These are phyloP conservation scores for Cicer yamashitae DNA, from an alignment of 306 rosid species.

Conservation along the genomic window DNA sequence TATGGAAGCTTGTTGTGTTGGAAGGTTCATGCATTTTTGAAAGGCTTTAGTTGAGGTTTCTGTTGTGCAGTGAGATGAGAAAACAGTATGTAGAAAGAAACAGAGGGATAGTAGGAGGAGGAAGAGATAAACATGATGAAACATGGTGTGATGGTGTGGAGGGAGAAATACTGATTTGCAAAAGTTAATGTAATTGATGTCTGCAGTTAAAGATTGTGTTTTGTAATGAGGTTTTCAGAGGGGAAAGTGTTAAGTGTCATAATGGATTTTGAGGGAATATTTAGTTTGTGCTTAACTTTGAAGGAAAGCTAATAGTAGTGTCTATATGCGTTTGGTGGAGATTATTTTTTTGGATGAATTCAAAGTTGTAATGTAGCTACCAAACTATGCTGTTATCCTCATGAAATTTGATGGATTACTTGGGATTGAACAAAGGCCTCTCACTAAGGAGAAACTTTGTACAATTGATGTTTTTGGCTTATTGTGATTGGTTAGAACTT, in stretches of 20 bases:
- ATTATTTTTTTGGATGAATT: background rate
- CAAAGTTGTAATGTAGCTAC: too few species aligned
- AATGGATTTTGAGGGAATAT: constrained; percentile 42
- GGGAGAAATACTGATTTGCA: background rate
- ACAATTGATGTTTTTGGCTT: background rate
- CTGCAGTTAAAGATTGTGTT: constrained; percentile 29
- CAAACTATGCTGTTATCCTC: too few species aligned
- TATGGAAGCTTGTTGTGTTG: constrained; percentile 90
- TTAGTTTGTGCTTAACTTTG: constrained; percentile 68
- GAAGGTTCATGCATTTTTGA: constrained; percentile 80
- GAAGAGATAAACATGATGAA: constrained; percentile 43
- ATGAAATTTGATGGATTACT: too few species aligned
- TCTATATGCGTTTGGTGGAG: constrained; percentile 59
- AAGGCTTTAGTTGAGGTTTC: constrained; percentile 62
- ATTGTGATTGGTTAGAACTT: constrained; percentile 27
- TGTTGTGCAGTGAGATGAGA: constrained; percentile 75
- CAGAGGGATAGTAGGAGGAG: constrained; percentile 35
- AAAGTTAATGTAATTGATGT: too few species aligned
- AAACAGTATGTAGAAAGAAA: constrained; percentile 44
- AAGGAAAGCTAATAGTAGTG: constrained; percentile 59
- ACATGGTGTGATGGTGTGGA: constrained; percentile 41
- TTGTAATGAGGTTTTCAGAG: constrained; percentile 45
- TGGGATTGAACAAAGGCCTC: background rate
- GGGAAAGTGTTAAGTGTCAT: constrained; percentile 42
- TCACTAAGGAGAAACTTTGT: background rate